These are phyloP conservation scores for Erucastrum elatum DNA, from an alignment of 345 rosid genomes.

Conservation along the genomic window DNA sequence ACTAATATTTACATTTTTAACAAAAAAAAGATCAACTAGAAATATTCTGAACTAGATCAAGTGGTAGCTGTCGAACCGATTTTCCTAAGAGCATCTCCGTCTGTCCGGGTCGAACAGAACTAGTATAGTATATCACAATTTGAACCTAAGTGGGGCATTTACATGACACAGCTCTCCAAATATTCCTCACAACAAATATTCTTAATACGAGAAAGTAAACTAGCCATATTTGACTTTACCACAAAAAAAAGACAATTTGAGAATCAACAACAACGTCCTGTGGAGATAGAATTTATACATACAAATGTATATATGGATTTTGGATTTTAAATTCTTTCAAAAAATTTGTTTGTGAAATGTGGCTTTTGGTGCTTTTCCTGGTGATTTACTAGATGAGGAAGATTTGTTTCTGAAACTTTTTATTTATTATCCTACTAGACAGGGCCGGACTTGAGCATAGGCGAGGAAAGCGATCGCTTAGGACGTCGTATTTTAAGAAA, in stretches of 20 bases:
- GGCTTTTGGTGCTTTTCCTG: background rate
- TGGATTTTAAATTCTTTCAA: background rate
- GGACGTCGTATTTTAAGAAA: too few species aligned
- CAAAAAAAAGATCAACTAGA: too few species aligned
- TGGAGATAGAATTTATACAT: background rate
- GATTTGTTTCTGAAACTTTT: background rate
- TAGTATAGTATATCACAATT: background rate
- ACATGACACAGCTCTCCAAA: background rate
- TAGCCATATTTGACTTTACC: background rate
- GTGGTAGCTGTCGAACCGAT: too few species aligned
- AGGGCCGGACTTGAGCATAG: too few species aligned
- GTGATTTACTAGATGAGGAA: background rate
- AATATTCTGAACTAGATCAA: too few species aligned
- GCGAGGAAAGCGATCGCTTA: too few species aligned
- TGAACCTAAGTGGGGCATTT: background rate
- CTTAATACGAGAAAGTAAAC: background rate
- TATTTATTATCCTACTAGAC: background rate
- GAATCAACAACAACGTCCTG: background rate
- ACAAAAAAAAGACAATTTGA: background rate
- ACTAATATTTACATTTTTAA: too few species aligned
- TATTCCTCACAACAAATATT: background rate
- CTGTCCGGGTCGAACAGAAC: too few species aligned
- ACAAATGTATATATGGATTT: background rate
- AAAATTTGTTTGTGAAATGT: too few species aligned
- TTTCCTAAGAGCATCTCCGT: too few species aligned